Evolutionary conservation across 768 basidiomycete genomes (phyloP).

Genomic region (Kwoniella dejecticola): DNA sequence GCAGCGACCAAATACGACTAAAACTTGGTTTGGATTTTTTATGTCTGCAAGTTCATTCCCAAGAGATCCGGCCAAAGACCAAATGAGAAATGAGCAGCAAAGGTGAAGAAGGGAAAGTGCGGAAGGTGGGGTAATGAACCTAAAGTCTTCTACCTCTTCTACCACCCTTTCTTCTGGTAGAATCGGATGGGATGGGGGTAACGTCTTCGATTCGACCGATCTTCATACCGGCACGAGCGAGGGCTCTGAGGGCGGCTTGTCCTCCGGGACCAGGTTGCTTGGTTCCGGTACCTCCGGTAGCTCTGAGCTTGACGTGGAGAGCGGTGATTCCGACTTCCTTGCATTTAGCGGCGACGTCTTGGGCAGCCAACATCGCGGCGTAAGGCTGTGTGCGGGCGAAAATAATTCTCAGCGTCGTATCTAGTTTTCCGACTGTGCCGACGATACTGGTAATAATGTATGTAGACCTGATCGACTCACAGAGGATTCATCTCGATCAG

Average conservation of each 20-base stretch:
- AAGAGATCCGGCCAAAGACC: conserved; percentile 1
- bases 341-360: conserved; percentile 94
- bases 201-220: conserved; percentile 99
- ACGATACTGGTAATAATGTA: no score
- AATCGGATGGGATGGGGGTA: conserved; percentile 95
- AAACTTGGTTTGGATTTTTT: neutral
- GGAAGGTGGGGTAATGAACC: conserved; percentile 11
- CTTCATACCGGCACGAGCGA: conserved; percentile 96
- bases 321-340: conserved; percentile 98
- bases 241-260: conserved; percentile 94
- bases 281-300: conserved; percentile 95
- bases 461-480: conserved; percentile 53
- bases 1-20: conserved; percentile 22
- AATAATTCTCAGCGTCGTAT: no score
- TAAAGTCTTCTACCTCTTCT: conserved; percentile 93
- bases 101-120: neutral
- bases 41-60: neutral
- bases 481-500: conserved; percentile 99
- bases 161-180: conserved; percentile 99
- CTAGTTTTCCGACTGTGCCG: no score
- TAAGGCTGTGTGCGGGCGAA: conserved; percentile 40
- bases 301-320: conserved; percentile 97
- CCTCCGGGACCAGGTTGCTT: conserved; percentile 99
- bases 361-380: conserved; percentile 96
- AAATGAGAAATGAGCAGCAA: no score